Conservation (phyloP, 148 eudicot species). For the Rhododendron mucronatum region DNA sequence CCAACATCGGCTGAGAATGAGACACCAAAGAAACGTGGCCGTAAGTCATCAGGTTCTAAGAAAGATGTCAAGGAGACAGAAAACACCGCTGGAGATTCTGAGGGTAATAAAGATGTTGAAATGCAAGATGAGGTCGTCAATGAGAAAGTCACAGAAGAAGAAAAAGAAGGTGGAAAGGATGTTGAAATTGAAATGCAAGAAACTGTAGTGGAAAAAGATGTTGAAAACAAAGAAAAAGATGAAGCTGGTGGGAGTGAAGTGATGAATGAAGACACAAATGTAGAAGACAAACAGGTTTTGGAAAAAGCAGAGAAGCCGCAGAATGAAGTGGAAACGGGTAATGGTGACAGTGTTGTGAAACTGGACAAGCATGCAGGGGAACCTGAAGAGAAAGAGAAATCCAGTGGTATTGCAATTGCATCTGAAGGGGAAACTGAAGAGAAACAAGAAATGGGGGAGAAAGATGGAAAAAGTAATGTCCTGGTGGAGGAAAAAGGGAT, state of each 20-base stretch:
- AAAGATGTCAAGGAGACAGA: slow-evolving; percentile 43
- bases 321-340: not conserved
- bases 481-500: slow-evolving; percentile 18
- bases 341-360: slow-evolving; percentile 3
- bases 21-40: slow-evolving; percentile 51
- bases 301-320: slow-evolving; percentile 3
- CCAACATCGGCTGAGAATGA: slow-evolving; percentile 46
- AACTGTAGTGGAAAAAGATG: slow-evolving; percentile 7
- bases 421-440: slow-evolving; percentile 2
- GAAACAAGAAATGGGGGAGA: slow-evolving; percentile 1
- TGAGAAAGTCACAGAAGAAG: slow-evolving; percentile 11
- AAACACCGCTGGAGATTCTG: slow-evolving; percentile 18
- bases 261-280: not conserved
- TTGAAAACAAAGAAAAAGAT: not conserved
- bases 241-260: slow-evolving; percentile 10
- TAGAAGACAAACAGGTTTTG: slow-evolving; percentile 4
- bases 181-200: slow-evolving; percentile 7
- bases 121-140: slow-evolving; percentile 31
- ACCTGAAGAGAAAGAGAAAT: not conserved
- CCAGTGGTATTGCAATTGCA: not conserved
- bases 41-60: slow-evolving; percentile 49
- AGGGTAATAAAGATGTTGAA: slow-evolving; percentile 18
- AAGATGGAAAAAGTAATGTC: not conserved
- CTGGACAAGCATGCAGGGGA: not conserved
- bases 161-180: slow-evolving; percentile 11